Base-by-base conservation (phyloP, 140 eudicot species). In the Artemisia princeps region DNA sequence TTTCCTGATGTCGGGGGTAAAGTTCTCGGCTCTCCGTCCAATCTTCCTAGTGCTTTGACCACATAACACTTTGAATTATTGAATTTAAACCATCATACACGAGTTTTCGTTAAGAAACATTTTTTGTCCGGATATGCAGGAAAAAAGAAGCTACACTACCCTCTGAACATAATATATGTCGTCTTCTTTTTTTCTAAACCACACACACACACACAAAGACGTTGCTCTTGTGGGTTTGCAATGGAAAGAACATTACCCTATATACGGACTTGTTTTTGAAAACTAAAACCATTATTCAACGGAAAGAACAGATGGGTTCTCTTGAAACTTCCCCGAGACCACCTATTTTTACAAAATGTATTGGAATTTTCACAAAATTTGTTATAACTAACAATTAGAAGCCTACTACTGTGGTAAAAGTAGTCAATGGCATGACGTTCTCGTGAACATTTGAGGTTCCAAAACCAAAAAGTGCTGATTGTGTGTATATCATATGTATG, bases 1-100 rank as follows among this genome's bases (percentile, higher is more conserved):
- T 90, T 90, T 65, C 95, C 94, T 0, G 97, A 90, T 73, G 77
- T 79, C 7, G 94, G 95, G 23, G 97, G 95, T 60, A 90, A 82
- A 79, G 82, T 90, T 12, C 83, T 84, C 8, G 95, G 97, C 10
- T 71, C 86, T 68, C 75, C 80, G n/a, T 74, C 80, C 14, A 76
- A 73, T 64, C 84, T 90, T 60, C 95, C 95, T 54, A 82, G 83
- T 68, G 95, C 95, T 54, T 78, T 90, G 65, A 90, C 95, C 26
- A 90, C 97, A 24, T 90, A 72, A 74, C 14, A 17, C 42, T 55
- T 10, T 52, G 16, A 37, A 15, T 45, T 26, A 11, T 73, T 56
- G 68, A 74, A 19, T 64, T 64, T 37, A 59, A 70, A 60, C 33
- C 62, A 16, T 67, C 72, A 6, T 52, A 67, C 62, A 50, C 53